These are phyloP conservation scores for Jatropha podagrica DNA, from an alignment of 441 rosid genomes.

Conservation along the genomic window DNA sequence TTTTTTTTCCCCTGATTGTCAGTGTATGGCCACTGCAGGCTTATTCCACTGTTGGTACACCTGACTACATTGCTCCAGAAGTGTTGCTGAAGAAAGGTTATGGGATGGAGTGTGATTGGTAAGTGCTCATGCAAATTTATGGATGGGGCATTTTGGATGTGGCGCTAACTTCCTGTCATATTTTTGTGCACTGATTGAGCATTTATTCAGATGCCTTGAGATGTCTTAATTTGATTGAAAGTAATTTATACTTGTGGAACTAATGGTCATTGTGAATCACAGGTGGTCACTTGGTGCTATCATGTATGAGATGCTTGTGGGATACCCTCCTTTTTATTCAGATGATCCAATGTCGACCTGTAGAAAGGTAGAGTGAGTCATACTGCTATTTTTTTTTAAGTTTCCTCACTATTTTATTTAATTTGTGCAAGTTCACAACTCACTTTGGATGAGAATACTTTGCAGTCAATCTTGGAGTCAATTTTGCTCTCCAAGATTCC, in stretches of 20 bases:
- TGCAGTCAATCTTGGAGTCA: slow-evolving; percentile 1
- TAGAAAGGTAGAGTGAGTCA: slow-evolving; percentile 61
- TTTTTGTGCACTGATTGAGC: background rate
- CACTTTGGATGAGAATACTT: background rate
- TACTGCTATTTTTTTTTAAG: background rate
- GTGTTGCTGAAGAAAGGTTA: slow-evolving; percentile 96
- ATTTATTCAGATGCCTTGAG: background rate
- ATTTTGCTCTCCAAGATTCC: background rate
- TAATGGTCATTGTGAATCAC: slow-evolving; percentile 24
- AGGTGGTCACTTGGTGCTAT: slow-evolving; percentile 99
- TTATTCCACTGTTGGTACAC: slow-evolving; percentile 99
- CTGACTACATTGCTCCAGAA: slow-evolving; percentile 99
- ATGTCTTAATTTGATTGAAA: slow-evolving; percentile 9
- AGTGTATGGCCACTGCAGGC: slow-evolving; percentile 52
- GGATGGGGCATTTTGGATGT: slow-evolving; percentile 7
- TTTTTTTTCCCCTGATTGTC: background rate
- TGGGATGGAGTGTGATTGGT: slow-evolving; percentile 99
- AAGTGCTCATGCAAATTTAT: slow-evolving; percentile 25
- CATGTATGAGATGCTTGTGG: slow-evolving; percentile 96
- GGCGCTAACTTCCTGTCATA: background rate
- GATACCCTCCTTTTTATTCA: slow-evolving; percentile 96
- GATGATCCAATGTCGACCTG: slow-evolving; percentile 98
- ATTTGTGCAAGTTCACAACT: background rate
- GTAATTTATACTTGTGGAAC: slow-evolving; percentile 18
- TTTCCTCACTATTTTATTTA: background rate